These are phyloP conservation scores for Penicillium samsonianum DNA, from an alignment of 495 filamentous ascomycete genomes.

Conservation along the genomic window DNA sequence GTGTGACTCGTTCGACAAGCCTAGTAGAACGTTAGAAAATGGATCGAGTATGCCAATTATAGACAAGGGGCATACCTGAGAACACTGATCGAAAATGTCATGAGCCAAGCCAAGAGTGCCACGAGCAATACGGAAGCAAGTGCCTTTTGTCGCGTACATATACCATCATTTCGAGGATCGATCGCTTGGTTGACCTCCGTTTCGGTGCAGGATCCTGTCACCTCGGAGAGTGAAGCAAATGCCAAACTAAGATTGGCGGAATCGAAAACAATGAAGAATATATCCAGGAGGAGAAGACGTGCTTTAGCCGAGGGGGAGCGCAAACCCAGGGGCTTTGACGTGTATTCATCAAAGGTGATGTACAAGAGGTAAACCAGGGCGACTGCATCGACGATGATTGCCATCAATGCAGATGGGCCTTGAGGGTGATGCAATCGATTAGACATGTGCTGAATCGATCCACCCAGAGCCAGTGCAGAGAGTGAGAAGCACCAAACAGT, in stretches of 20 bases:
- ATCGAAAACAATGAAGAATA: constrained; percentile 96
- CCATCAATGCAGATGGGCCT: constrained; percentile 80
- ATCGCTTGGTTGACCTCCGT: constrained; percentile 41
- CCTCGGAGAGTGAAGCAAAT: constrained; percentile 78
- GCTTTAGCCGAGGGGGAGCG: constrained; percentile 82
- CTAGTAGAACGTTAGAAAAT: constrained; percentile 33
- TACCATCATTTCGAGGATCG: constrained; percentile 46
- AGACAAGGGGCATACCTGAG: constrained; percentile 58
- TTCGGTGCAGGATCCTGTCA: constrained; percentile 59
- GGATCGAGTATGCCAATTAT: constrained; percentile 9
- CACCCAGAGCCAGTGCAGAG: constrained; percentile 77
- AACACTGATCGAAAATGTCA: constrained; percentile 86
- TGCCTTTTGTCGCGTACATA: constrained; percentile 72
- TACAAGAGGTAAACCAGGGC: constrained; percentile 88
- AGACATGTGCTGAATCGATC: constrained; percentile 67
- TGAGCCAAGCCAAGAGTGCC: constrained; percentile 82
- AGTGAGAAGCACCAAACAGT: constrained; percentile 81
- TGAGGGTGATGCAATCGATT: constrained; percentile 48
- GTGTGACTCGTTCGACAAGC: constrained; percentile 69
- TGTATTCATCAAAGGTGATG: constrained; percentile 96
- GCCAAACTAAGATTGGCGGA: constrained; percentile 88
- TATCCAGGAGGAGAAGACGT: constrained; percentile 81
- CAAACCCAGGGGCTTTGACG: constrained; percentile 85
- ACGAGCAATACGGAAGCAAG: constrained; percentile 80
- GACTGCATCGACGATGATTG: constrained; percentile 84